Percentiles rank a stretch among this genome's conserved stretches.
Evolutionary conservation across 192 early-diverging fungal species (phyloP).

Genomic region (Coemansia asiatica): DNA sequence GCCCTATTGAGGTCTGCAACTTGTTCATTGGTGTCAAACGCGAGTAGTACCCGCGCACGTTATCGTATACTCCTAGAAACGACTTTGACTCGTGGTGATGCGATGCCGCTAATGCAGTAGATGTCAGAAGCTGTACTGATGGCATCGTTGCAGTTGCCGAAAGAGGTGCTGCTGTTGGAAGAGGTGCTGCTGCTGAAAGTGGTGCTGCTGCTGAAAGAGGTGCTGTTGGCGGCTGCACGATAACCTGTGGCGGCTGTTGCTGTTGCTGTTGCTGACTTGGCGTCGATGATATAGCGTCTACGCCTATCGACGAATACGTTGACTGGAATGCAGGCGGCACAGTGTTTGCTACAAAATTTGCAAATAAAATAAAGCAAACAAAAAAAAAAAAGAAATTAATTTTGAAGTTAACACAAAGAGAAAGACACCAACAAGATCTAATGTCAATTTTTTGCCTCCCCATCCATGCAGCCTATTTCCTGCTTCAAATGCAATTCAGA

Average conservation of each 20-base stretch:
- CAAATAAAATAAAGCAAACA: too few relatives aligned
- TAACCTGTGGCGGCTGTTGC: neutral
- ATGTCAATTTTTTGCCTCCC: too few relatives aligned
- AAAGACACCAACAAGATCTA: too few relatives aligned
- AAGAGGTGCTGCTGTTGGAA: neutral
- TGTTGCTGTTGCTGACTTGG: neutral
- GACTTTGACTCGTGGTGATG: conserved; percentile 20
- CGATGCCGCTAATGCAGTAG: too few relatives aligned
- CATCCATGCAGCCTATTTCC: neutral
- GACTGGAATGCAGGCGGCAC: conserved; percentile 38
- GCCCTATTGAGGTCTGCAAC: conserved; percentile 44
- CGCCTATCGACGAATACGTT: conserved; percentile 20
- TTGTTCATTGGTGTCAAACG: conserved; percentile 45
- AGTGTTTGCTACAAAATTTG: conserved; percentile 19
- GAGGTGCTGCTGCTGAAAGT: conserved; percentile 2
- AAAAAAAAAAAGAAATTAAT: neutral
- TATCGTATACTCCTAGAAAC: conserved; percentile 47
- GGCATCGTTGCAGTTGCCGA: neutral
- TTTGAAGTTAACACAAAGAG: too few relatives aligned
- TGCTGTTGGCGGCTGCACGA: neutral
- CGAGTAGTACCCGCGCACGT: conserved; percentile 55
- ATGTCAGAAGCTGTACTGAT: neutral
- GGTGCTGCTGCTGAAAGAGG: conserved; percentile 2
- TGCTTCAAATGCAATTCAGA: neutral
- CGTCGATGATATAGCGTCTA: neutral